These are phyloP conservation scores for Pyrenochaeta sp. DNA, from an alignment of 2,329 filamentous ascomycete species.

Conservation along the genomic window DNA sequence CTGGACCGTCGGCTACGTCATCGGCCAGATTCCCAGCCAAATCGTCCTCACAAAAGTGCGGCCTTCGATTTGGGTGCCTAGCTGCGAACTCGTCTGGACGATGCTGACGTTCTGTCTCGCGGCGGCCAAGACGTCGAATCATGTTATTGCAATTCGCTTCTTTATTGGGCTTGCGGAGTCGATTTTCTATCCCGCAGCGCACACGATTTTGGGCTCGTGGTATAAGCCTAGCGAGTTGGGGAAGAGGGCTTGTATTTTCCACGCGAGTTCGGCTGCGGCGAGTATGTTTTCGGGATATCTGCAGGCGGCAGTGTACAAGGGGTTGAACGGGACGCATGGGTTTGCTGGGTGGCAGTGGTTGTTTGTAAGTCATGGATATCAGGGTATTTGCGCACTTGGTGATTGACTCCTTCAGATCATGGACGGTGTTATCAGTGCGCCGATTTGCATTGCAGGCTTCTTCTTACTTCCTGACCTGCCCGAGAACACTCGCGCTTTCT, in stretches of 20 bases:
- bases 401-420: conserved; percentile 12
- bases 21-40: conserved; percentile 30
- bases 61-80: conserved; percentile 28
- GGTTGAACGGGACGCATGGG: conserved; percentile 21
- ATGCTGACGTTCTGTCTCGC: conserved; percentile 30
- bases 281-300: conserved; percentile 34
- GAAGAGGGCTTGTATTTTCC: conserved; percentile 33
- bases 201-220: conserved; percentile 31
- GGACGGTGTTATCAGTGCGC: conserved; percentile 23
- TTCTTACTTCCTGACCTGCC: conserved; percentile 27
- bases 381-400: not conserved
- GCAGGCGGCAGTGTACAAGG: conserved; percentile 28
- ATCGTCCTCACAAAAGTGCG: conserved; percentile 30
- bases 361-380: conserved; percentile 16
- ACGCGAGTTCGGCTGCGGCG: conserved; percentile 25
- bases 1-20: conserved; percentile 29
- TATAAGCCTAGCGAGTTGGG: conserved; percentile 32
- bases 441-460: conserved; percentile 22
- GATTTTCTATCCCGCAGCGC: conserved; percentile 27
- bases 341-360: conserved; percentile 33
- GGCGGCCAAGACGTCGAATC: conserved; percentile 26
- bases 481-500: conserved; percentile 20
- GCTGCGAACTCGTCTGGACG: conserved; percentile 29
- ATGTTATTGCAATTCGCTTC: conserved; percentile 31
- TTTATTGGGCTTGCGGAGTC: conserved; percentile 29